Conservation (phyloP, 176 grass and related monocot genomes). For the Carex littledalei region DNA sequence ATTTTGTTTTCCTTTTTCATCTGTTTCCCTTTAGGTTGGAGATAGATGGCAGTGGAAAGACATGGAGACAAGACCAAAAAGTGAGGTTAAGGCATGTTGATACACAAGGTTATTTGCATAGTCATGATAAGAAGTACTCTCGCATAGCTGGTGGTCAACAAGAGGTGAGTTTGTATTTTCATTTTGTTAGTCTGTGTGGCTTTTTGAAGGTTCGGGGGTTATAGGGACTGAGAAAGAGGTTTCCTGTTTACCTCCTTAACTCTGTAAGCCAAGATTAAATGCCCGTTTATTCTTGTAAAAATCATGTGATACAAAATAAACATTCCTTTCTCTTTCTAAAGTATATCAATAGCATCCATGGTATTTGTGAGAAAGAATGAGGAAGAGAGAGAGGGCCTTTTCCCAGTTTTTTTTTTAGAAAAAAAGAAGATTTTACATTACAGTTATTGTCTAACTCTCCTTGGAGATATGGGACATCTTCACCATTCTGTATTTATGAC, state of each 20-base stretch:
- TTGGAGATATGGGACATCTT: background rate
- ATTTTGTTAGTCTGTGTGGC: background rate
- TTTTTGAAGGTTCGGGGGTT: background rate
- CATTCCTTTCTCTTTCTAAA: background rate
- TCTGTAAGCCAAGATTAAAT: background rate
- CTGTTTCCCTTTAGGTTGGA: conserved; percentile 42
- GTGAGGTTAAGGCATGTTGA: conserved; percentile 67
- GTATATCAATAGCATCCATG: background rate
- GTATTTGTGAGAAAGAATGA: background rate
- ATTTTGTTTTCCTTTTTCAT: background rate
- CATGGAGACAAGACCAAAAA: conserved; percentile 73
- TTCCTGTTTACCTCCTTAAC: background rate
- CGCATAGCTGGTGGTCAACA: conserved; percentile 90
- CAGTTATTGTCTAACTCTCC: background rate
- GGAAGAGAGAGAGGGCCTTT: background rate
- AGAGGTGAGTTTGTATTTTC: conserved; percentile 48
- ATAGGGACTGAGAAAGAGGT: background rate
- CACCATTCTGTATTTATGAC: background rate
- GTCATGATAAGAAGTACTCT: conserved; percentile 83
- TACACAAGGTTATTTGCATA: conserved; percentile 82
- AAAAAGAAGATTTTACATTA: background rate
- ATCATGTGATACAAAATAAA: background rate
- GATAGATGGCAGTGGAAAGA: conserved; percentile 60
- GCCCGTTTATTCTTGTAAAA: background rate
- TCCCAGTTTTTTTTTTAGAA: background rate